These are phyloP conservation scores for Zymoseptoria crescenta DNA, from an alignment of 2,329 filamentous ascomycete genomes.

Conservation along the genomic window DNA sequence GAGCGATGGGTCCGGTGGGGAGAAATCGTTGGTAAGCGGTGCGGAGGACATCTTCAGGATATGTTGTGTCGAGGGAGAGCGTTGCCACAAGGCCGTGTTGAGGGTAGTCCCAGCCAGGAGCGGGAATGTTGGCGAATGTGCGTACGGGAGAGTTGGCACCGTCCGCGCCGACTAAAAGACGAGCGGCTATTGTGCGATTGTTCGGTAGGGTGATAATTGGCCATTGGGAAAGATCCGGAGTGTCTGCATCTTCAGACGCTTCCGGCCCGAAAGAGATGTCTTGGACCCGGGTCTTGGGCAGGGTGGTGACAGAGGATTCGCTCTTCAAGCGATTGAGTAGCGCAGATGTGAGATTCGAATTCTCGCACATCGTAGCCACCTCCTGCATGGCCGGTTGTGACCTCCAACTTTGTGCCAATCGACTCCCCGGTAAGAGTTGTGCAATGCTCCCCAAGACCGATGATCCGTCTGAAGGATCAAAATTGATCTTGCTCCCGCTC, in stretches of 20 bases:
- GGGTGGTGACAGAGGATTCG: constrained; percentile 58
- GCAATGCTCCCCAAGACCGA: constrained; percentile 23
- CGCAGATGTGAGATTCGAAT: constrained; percentile 75
- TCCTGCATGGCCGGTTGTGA: constrained; percentile 14
- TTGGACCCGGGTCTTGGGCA: constrained; percentile 70
- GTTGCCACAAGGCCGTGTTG: constrained; percentile 89
- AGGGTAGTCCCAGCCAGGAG: constrained; percentile 86
- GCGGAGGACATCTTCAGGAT: constrained; percentile 38
- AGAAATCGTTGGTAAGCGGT: constrained; percentile 94
- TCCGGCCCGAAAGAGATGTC: constrained; percentile 67
- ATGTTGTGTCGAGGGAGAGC: constrained; percentile 51
- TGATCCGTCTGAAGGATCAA: constrained; percentile 37
- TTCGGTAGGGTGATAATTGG: constrained; percentile 69
- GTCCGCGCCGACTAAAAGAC: constrained; percentile 85
- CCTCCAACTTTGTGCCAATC: constrained; percentile 17
- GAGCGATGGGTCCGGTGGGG: constrained; percentile 81
- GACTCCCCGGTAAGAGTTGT: constrained; percentile 23
- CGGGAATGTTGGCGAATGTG: constrained; percentile 76
- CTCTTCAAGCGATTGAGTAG: constrained; percentile 45
- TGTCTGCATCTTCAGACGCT: constrained; percentile 38
- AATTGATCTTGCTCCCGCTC: constrained; percentile 77
- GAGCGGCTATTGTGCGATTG: constrained; percentile 60
- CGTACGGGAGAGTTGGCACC: constrained; percentile 92
- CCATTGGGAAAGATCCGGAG: constrained; percentile 76
- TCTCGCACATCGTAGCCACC: constrained; percentile 96